Evolutionary conservation across 2,329 filamentous ascomycete species (phyloP), one percentile per base, ranked within the genome.

Genomic region (Colletotrichum agaves): DNA sequence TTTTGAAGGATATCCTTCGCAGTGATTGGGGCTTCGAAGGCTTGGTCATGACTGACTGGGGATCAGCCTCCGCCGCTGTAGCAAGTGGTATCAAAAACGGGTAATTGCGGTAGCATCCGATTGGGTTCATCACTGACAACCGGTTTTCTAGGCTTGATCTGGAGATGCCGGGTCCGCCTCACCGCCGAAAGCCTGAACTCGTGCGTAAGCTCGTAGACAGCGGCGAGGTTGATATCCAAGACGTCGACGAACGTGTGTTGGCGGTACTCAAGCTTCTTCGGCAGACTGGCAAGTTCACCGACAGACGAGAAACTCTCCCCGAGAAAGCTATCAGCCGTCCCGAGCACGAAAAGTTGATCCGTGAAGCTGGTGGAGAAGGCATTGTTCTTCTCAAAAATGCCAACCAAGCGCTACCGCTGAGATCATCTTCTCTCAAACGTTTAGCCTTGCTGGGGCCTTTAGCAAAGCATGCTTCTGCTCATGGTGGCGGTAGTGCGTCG

Each of bases 321-420:
- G 58, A 64, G 46, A 33, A 49, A 47, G 72, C 74, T 6, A 72
- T 76, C 62, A 37, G 47, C 5, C 58, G 41, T 5, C 58, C 63
- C 6, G 59, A 63, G 55, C 63, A 69, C 23, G 53, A 53, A 11
- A 58, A 62, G 19, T 56, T 71, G 3, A 65, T 70, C 33, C 61
- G 71, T 8, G 52, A 71, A 19, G 61, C 69, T 13, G 90, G 89
- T 12, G 86, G 87, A 3, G 90, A 93, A 74, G 88, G 88, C 3
- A 88, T 93, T 10, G 91, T 93, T 1, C 82, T 94, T 15, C 80
- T 93, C 50, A 93, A 93, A 78, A 94, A 94, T 70, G 85, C 91
- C 15, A 84, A 84, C 35, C 80, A 80, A 8, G 75, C 90, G 0
- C 80, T 94, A 1, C 92, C 92, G 0, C 76, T 91, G 2, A 84